phyloP scores from a whole-genome alignment of 495 filamentous ascomycete species.

The Pyrenula aspistea region DNA sequence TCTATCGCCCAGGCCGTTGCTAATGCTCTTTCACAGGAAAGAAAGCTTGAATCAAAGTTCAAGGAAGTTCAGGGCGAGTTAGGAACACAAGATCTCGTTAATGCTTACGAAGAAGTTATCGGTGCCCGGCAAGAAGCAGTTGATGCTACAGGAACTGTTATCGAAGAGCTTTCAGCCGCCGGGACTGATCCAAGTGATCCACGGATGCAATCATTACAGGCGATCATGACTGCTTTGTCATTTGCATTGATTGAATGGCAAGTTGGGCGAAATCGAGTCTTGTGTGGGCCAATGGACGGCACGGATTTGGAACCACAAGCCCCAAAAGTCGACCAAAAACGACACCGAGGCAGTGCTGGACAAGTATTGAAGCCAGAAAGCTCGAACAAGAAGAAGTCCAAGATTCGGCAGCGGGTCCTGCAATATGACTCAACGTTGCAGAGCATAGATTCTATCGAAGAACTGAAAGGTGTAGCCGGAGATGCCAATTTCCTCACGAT shows the following conservation, averaged over 20 bases:
- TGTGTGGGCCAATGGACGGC: slow-evolving; percentile 72
- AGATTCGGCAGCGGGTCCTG: slow-evolving; percentile 75
- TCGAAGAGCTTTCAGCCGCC: slow-evolving; percentile 77
- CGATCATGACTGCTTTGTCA: slow-evolving; percentile 85
- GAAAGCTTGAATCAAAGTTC: slow-evolving; percentile 38
- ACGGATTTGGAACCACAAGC: slow-evolving; percentile 44
- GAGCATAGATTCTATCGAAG: slow-evolving; percentile 80
- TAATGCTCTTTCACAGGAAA: slow-evolving; percentile 39
- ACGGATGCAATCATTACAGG: slow-evolving; percentile 84
- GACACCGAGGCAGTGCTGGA: slow-evolving; percentile 46
- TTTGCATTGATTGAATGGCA: slow-evolving; percentile 90
- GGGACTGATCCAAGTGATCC: slow-evolving; percentile 74
- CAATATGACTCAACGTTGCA: slow-evolving; percentile 87
- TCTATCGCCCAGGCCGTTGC: slow-evolving; percentile 69
- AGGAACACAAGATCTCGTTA: slow-evolving; percentile 30
- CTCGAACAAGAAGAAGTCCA: slow-evolving; percentile 56
- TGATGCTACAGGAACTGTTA: slow-evolving; percentile 82
- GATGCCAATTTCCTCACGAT: slow-evolving; percentile 66
- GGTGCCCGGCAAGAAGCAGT: slow-evolving; percentile 87
- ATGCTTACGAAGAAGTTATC: slow-evolving; percentile 84
- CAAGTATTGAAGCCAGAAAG: slow-evolving; percentile 33
- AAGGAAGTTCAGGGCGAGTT: slow-evolving; percentile 15
- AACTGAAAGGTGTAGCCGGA: slow-evolving; percentile 81
- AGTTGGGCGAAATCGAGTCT: slow-evolving; percentile 79
- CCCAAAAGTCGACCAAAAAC: slow-evolving; percentile 28